These are phyloP conservation scores for Scheffersomyces stipitis DNA, from an alignment of 805 yeast species.

Conservation along the genomic window DNA sequence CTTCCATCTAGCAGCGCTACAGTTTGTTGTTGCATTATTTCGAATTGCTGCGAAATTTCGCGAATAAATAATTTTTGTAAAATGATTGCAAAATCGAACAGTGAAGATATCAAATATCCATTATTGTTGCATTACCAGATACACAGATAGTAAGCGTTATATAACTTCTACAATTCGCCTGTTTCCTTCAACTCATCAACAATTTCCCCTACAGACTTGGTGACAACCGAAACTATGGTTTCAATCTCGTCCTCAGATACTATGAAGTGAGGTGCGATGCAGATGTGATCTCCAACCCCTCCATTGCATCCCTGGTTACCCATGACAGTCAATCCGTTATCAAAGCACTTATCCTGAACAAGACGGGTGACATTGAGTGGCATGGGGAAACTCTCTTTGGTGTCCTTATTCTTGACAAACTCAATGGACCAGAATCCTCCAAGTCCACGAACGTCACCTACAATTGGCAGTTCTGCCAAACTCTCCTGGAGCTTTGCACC, in stretches of 20 bases:
- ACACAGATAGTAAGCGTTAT: too few relatives aligned
- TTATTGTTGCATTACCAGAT: too few relatives aligned
- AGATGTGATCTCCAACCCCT: conserved; percentile 45
- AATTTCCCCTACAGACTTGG: conserved; percentile 40
- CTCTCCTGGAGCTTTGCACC: conserved; percentile 28
- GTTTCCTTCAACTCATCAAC: conserved; percentile 21
- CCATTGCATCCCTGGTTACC: conserved; percentile 46
- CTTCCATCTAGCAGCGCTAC: too few relatives aligned
- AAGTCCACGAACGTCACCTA: conserved; percentile 62
- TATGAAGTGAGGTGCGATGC: conserved; percentile 49
- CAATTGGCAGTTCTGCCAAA: conserved; percentile 15
- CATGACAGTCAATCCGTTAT: conserved; percentile 50
- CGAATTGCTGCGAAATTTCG: too few relatives aligned
- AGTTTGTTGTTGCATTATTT: too few relatives aligned
- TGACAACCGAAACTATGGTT: conserved; percentile 37
- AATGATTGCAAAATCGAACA: too few relatives aligned
- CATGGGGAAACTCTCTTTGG: conserved; percentile 49
- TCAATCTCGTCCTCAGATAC: conserved; percentile 44
- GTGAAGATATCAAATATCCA: too few relatives aligned
- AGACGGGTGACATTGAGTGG: conserved; percentile 35
- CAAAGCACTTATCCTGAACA: conserved; percentile 32
- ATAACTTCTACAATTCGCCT: conserved; percentile 6
- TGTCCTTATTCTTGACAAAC: conserved; percentile 50
- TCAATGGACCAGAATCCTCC: conserved; percentile 63
- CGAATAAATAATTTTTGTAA: too few relatives aligned